These are phyloP conservation scores for Volvox reticuliferus DNA, from an alignment of 139 green algal species.

Conservation along the genomic window DNA sequence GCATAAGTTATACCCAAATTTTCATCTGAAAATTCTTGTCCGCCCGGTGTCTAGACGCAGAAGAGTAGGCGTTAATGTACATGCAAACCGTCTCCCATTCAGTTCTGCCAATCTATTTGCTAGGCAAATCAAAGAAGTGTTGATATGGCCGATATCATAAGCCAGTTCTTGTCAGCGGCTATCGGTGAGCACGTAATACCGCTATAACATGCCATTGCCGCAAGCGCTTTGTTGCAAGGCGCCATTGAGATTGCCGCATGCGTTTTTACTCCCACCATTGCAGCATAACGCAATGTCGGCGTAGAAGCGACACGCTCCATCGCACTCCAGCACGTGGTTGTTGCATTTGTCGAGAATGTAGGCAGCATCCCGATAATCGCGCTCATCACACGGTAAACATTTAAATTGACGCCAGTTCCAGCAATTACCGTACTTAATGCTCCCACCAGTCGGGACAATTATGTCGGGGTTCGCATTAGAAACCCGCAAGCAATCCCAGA, in stretches of 20 bases:
- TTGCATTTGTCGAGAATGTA: slow-evolving; percentile 30
- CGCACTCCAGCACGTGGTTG: slow-evolving; percentile 2
- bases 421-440: slow-evolving; percentile 7
- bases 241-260: not conserved
- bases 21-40: too few species aligned
- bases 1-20: too few species aligned
- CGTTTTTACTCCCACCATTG: not conserved
- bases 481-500: slow-evolving; percentile 10
- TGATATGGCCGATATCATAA: too few species aligned
- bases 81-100: too few species aligned
- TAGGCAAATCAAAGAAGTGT: too few species aligned
- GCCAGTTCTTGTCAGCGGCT: too few species aligned
- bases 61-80: too few species aligned
- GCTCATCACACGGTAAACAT: slow-evolving; percentile 14
- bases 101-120: too few species aligned
- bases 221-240: not conserved
- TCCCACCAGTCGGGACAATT: not conserved
- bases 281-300: slow-evolving; percentile 1
- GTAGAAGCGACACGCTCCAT: not conserved
- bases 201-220: not conserved
- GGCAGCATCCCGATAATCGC: not conserved
- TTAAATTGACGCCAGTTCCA: not conserved
- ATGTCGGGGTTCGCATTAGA: not conserved
- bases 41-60: too few species aligned
- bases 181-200: too few species aligned